These are phyloP conservation scores for Penicillium subrubescens DNA, from an alignment of 495 filamentous ascomycete species.

Conservation along the genomic window DNA sequence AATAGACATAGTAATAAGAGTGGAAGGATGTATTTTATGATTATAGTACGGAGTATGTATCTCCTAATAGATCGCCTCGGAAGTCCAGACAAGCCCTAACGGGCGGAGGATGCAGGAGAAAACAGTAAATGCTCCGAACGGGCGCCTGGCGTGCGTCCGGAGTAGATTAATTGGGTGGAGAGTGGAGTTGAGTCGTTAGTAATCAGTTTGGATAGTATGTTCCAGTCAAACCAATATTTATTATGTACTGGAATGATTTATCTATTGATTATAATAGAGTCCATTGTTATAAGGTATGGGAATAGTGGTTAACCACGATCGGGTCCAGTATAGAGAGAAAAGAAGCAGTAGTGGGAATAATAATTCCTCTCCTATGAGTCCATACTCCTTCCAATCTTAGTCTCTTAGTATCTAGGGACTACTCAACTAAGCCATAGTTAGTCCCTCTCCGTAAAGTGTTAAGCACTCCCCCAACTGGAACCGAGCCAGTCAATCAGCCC, in stretches of 20 bases:
- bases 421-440: too few species aligned
- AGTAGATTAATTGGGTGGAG: neutral
- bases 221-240: too few species aligned
- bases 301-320: neutral
- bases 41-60: neutral
- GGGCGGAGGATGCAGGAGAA: neutral
- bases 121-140: constrained; percentile 10
- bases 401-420: too few species aligned
- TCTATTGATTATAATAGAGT: neutral
- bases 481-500: constrained; percentile 1
- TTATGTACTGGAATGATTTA: neutral
- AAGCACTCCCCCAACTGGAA: neutral
- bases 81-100: constrained; percentile 17
- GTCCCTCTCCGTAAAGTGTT: neutral
- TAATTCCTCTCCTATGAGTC: neutral
- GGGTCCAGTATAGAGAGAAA: neutral
- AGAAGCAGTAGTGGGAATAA: too few species aligned
- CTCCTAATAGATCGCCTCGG: constrained; percentile 7
- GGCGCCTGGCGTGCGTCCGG: neutral
- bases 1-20: neutral
- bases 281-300: neutral
- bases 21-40: neutral
- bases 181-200: neutral
- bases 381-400: neutral
- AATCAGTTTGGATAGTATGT: neutral